Evolutionary conservation across 495 filamentous ascomycete genomes (phyloP).

Genomic region (Penicillium subrubescens): DNA sequence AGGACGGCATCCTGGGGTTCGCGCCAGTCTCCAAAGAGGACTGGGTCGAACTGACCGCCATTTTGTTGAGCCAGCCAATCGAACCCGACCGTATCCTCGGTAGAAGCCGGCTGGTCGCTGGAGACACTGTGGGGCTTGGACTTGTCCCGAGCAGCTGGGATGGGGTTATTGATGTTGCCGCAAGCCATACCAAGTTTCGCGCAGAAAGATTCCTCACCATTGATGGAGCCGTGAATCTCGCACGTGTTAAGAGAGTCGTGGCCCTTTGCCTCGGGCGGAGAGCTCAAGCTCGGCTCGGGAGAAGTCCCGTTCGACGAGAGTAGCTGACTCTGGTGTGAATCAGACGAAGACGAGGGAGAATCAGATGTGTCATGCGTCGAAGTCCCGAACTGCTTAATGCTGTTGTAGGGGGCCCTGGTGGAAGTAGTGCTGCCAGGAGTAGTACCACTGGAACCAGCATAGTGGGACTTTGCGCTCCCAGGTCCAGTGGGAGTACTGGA

Average conservation of each 20-base stretch:
- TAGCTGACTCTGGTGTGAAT: conserved; percentile 60
- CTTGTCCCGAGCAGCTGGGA: conserved; percentile 51
- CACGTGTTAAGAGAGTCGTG: conserved; percentile 44
- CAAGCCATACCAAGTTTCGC: conserved; percentile 73
- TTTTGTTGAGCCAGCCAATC: conserved; percentile 85
- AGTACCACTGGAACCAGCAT: conserved; percentile 3
- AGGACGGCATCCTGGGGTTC: conserved; percentile 80
- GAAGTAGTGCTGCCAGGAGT: conserved; percentile 19
- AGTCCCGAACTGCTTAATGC: conserved; percentile 27
- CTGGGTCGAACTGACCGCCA: conserved; percentile 85
- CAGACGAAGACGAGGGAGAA: conserved; percentile 58
- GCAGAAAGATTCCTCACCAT: conserved; percentile 66
- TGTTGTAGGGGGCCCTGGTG: conserved; percentile 18
- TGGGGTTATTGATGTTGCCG: conserved; percentile 68
- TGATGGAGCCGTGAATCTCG: conserved; percentile 35
- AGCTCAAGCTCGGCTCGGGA: conserved; percentile 65
- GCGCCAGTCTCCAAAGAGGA: conserved; percentile 90
- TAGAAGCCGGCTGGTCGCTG: conserved; percentile 24
- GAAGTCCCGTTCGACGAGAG: conserved; percentile 87
- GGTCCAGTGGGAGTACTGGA: conserved; percentile 4
- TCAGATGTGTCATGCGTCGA: conserved; percentile 47
- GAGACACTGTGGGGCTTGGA: conserved; percentile 31
- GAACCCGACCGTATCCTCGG: conserved; percentile 45
- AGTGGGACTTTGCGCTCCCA: conserved; percentile 5
- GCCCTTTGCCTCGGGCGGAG: conserved; percentile 60